phyloP scores from a whole-genome alignment of 2,329 filamentous ascomycete species.

The Escovopsis sp. region DNA sequence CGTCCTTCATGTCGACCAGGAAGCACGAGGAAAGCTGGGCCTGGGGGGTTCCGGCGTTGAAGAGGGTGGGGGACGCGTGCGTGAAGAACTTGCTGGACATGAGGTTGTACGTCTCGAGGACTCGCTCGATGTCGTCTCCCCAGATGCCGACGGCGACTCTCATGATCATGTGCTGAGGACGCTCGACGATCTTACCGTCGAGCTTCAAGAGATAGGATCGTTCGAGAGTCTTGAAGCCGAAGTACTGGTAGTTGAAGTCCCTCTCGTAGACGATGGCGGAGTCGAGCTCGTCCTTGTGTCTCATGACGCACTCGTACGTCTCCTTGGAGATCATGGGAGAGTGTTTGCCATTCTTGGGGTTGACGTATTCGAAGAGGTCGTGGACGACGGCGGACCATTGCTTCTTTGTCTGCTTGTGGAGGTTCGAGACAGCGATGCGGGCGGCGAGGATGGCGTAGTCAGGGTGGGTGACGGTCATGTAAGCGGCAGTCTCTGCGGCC shows the following conservation, averaged over 20 bases:
- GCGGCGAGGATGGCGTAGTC: constrained; percentile 98
- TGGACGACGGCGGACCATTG: constrained; percentile 93
- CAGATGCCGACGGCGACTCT: constrained; percentile 95
- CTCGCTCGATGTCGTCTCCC: constrained; percentile 85
- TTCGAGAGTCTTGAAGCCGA: constrained; percentile 98
- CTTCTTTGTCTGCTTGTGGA: constrained; percentile 99
- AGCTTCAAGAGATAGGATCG: constrained; percentile 94
- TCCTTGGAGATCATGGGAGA: constrained; percentile 92
- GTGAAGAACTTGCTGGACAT: constrained; percentile 99
- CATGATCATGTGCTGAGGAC: constrained; percentile 99
- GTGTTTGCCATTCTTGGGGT: constrained; percentile 70
- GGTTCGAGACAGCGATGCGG: constrained; percentile 96
- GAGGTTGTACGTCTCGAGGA: constrained; percentile 94
- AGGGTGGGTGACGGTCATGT: constrained; percentile 99
- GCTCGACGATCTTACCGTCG: constrained; percentile 88
- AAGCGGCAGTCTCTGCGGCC: constrained; percentile 97
- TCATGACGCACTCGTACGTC: constrained; percentile 88
- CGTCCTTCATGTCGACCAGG: constrained; percentile 98
- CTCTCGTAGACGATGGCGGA: constrained; percentile 98
- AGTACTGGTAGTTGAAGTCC: constrained; percentile 99
- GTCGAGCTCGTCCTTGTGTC: constrained; percentile 92
- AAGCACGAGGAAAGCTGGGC: constrained; percentile 96
- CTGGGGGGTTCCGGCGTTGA: constrained; percentile 92
- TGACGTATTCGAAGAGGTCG: constrained; percentile 91
- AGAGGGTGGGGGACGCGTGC: constrained; percentile 92